Evolutionary conservation across 73 alveolate genomes (phyloP).

Genomic region (Loxodes magnus): DNA sequence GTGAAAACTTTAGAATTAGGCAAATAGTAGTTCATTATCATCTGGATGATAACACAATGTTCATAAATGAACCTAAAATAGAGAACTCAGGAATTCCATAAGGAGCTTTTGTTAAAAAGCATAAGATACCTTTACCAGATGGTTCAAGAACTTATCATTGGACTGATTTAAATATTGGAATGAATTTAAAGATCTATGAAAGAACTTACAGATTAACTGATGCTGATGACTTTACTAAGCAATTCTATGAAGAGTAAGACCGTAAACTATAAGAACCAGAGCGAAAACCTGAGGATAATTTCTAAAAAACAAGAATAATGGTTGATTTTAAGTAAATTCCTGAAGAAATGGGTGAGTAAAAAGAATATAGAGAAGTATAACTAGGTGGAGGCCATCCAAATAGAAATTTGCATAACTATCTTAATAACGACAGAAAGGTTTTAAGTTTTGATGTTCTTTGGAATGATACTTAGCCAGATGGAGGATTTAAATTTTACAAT

Average conservation of each 20-base stretch:
- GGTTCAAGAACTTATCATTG: constrained; percentile 45
- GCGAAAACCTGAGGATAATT: constrained; percentile 68
- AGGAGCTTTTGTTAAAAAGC: constrained; percentile 93
- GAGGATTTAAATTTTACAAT: constrained; percentile 79
- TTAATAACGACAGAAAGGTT: constrained; percentile 81
- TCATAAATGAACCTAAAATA: constrained; percentile 84
- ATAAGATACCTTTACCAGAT: constrained; percentile 76
- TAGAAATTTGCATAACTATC: constrained; percentile 51
- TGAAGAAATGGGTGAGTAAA: constrained; percentile 79
- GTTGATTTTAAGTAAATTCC: constrained; percentile 75
- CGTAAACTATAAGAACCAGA: constrained; percentile 66
- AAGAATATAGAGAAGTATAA: constrained; percentile 86
- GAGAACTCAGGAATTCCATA: constrained; percentile 96
- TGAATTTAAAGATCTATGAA: constrained; percentile 37
- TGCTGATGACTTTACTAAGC: constrained; percentile 85
- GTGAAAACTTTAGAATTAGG: constrained; percentile 73
- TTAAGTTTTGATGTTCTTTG: constrained; percentile 67
- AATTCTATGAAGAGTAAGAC: constrained; percentile 75
- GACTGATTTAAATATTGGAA: constrained; percentile 56
- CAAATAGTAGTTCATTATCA: constrained; percentile 79
- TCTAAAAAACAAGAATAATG: constrained; percentile 58
- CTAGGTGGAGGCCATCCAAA: constrained; percentile 93
- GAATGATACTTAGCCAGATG: constrained; percentile 82
- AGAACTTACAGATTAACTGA: constrained; percentile 71
- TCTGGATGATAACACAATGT: constrained; percentile 88